Evolutionary conservation across 768 basidiomycete species (phyloP), one percentile per base, ranked within the genome.

Genomic region (Trametes punicea): DNA sequence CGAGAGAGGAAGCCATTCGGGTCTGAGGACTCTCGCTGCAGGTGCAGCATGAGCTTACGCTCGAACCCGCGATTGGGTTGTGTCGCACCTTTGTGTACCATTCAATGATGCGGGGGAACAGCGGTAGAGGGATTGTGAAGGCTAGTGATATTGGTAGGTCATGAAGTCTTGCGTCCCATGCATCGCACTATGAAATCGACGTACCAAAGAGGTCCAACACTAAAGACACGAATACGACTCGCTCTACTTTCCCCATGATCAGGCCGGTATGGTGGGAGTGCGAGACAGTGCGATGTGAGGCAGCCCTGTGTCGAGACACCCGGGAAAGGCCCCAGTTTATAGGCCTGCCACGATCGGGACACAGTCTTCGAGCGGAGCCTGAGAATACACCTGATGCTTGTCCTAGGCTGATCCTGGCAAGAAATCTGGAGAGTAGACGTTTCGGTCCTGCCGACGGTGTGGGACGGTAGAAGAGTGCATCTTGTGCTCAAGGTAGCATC

Each of bases 81-180:
- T 15, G 16, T 38, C 81, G 64, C 61, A 88, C 90, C 67, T 83
- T 70, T 1, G 85, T 86, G 68, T 93, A 95, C 89, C 89, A 93
- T 73, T 95, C 87, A 39, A 97, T 94, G 46, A 98, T 77, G n/a
- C 95, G 84, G n/a, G 96, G 96, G 71, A 98, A 98, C 27, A 98
- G 81, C 20, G 96, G 96, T n/a, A 98, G 78, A 9, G 93, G 94
- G 42, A 96, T 90, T 21, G 93, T 97, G 71, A 95, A 96, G 11
- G 93, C 91, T 79, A 78, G 74, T 31, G 18, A 13, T 20, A 44
- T 26, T 59, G 50, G 48, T 54, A 42, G 49, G 65, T 39, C 55
- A 21, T 41, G 21, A 36, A n/a, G 2, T 5, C 38, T n/a, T 18
- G 6, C 18, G 23, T n/a, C 15, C n/a, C 5, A 36, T 20, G 21